Base-by-base conservation (phyloP, 176 grass and related monocot species). In the Sorghum bicolor region DNA sequence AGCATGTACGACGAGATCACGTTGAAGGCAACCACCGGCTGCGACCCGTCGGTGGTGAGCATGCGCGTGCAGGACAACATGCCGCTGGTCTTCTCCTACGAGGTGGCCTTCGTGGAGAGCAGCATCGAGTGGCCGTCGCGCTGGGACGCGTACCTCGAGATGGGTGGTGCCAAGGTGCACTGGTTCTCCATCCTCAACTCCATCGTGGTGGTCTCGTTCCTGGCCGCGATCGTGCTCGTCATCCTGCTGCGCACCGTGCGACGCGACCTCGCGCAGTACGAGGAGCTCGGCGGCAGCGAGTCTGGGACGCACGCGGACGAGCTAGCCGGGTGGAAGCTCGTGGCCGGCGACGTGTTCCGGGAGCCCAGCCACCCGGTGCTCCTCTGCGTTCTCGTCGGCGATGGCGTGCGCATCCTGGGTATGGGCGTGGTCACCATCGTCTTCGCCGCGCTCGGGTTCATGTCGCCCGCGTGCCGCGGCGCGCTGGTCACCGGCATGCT, bases 141-240 rank as follows among this genome's bases (percentile, higher is more conserved):
- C 10, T 94, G 92, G 92, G 86, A 94, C 84, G 77, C 83, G 20
- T 94, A 94, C 72, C 82, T 94, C 5, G 64, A 91, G 50, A 89
- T 89, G 92, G 92, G 87, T 1, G 92, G 92, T 4, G 76, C 86
- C 12, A 86, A 83, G 77, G 92, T 94, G 62, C 92, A 89, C 73
- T 94, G 92, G 92, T 91, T 94, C 72, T 94, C 92, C 20, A 94
- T 94, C 74, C 89, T 94, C 67, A 91, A 89, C 61, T 94, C 92
- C 60, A 76, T 91, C 31, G 79, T 91, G 22, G 83, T 94, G 38
- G 80, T 94, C 17, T 80, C 92, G 4, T 87, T 89, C 81, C 86
- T 94, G 11, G 92, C 92, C 8, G 86, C 83, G 22, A 91, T 91
- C 30, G 77, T 91, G 60, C 86, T 94, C 20, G 84, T 89, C 40